Percentiles rank a stretch among this genome's conserved stretches.
Evolutionary conservation across 257 asterid genomes (phyloP).

Genomic region (Gynochthodes officinalis): DNA sequence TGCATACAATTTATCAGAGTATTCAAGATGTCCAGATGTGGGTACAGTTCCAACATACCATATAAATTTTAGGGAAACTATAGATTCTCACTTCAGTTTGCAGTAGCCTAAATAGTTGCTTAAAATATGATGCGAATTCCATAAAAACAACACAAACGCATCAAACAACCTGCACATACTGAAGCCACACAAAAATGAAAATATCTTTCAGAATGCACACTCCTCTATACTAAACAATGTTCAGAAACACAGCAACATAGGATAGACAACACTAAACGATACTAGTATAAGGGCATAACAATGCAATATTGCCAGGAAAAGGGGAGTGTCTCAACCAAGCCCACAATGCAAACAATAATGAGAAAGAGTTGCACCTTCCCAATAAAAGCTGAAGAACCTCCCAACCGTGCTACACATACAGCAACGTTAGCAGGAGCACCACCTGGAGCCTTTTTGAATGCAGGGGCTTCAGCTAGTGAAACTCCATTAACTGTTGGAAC

Average conservation of each 20-base stretch:
- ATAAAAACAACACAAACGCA: background rate
- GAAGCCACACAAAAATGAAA: background rate
- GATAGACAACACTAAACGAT: background rate
- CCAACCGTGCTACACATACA: slow-evolving; percentile 71
- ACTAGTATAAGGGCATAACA: too few relatives aligned
- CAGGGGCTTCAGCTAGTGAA: slow-evolving; percentile 92
- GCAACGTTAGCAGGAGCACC: slow-evolving; percentile 98
- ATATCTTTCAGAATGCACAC: background rate
- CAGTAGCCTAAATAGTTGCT: slow-evolving; percentile 5
- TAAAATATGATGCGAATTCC: background rate
- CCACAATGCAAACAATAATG: slow-evolving; percentile 6
- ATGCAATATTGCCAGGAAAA: background rate
- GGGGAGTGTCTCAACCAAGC: background rate
- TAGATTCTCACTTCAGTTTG: background rate
- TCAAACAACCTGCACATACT: background rate
- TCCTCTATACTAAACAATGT: background rate
- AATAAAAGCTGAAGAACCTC: slow-evolving; percentile 87
- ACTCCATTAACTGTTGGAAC: slow-evolving; percentile 82
- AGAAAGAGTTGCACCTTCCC: slow-evolving; percentile 59
- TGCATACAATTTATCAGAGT: background rate
- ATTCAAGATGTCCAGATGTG: background rate
- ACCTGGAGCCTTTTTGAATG: slow-evolving; percentile 81
- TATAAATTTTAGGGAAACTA: background rate
- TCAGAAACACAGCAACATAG: background rate
- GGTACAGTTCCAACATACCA: background rate